Conservation (phyloP, 1,284 basidiomycete species). For the Ganoderma leucocontextum region DNA sequence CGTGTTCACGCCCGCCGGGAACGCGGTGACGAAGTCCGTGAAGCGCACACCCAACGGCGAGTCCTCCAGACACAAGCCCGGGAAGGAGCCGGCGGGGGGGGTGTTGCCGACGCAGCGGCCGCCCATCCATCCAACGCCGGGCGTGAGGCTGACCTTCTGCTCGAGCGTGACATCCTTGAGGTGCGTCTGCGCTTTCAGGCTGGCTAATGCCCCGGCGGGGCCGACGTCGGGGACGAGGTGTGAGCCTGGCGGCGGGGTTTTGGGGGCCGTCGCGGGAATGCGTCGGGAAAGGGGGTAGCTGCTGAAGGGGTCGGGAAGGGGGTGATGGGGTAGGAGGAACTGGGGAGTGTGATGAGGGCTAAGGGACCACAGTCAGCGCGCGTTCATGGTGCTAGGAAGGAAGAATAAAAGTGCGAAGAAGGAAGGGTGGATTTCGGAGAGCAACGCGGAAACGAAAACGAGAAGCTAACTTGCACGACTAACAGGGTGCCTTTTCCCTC, state of each 20-base stretch:
- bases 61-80: slow-evolving; percentile 74
- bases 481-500: too few species aligned
- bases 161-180: slow-evolving; percentile 47
- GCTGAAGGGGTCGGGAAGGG: slow-evolving; percentile 43
- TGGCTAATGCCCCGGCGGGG: slow-evolving; percentile 51
- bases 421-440: too few species aligned
- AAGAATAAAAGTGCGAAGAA: neutral
- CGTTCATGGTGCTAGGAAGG: neutral
- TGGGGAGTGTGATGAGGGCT: slow-evolving; percentile 30
- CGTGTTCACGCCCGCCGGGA: slow-evolving; percentile 66
- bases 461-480: too few species aligned
- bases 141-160: slow-evolving; percentile 51
- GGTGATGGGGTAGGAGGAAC: slow-evolving; percentile 36
- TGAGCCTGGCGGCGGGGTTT: slow-evolving; percentile 41
- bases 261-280: slow-evolving; percentile 41
- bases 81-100: slow-evolving; percentile 47
- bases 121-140: slow-evolving; percentile 54
- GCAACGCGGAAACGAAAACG: too few species aligned
- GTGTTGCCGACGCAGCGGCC: slow-evolving; percentile 55
- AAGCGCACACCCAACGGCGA: slow-evolving; percentile 56
- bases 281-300: slow-evolving; percentile 39
- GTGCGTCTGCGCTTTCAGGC: slow-evolving; percentile 46
- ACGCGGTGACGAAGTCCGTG: slow-evolving; percentile 62
- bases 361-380: neutral
- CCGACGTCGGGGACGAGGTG: slow-evolving; percentile 53